These are phyloP conservation scores for Adansonia rubrostipa DNA, from an alignment of 441 rosid genomes.

Conservation along the genomic window DNA sequence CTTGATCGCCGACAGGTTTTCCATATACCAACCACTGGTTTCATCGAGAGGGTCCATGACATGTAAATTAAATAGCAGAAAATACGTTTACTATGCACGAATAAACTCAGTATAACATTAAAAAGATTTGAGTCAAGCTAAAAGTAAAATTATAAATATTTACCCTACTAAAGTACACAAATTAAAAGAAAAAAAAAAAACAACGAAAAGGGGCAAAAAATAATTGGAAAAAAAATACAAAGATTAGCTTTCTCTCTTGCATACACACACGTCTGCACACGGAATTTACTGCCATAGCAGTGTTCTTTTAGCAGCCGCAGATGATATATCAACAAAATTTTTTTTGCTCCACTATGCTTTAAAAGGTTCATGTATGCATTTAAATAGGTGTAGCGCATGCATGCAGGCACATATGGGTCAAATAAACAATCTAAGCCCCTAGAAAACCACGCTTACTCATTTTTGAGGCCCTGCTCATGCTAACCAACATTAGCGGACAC, in stretches of 20 bases:
- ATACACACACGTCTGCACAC: not conserved
- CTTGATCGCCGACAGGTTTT: slow-evolving; percentile 81
- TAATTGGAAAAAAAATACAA: not conserved
- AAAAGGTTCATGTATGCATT: not conserved
- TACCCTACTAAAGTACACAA: not conserved
- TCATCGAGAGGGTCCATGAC: slow-evolving; percentile 61
- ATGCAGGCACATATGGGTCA: not conserved
- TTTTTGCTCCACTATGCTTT: not conserved
- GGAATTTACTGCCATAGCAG: not conserved
- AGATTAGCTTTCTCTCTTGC: not conserved
- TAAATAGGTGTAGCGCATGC: not conserved
- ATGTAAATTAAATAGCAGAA: slow-evolving; percentile 56
- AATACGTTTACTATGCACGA: not conserved
- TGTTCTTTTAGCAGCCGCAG: not conserved
- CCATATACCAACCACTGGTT: slow-evolving; percentile 87
- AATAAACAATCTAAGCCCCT: not conserved
- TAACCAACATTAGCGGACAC: not conserved
- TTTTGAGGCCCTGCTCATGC: slow-evolving; percentile 7
- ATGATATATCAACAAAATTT: not conserved
- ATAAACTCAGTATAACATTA: not conserved
- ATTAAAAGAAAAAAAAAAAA: not conserved
- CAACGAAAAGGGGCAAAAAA: not conserved
- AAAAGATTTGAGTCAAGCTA: not conserved
- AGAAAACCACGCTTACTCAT: not conserved
- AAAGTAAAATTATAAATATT: not conserved